These are phyloP conservation scores for Verticillium nonalfalfae DNA, from an alignment of 2,329 filamentous ascomycete species.

Conservation along the genomic window DNA sequence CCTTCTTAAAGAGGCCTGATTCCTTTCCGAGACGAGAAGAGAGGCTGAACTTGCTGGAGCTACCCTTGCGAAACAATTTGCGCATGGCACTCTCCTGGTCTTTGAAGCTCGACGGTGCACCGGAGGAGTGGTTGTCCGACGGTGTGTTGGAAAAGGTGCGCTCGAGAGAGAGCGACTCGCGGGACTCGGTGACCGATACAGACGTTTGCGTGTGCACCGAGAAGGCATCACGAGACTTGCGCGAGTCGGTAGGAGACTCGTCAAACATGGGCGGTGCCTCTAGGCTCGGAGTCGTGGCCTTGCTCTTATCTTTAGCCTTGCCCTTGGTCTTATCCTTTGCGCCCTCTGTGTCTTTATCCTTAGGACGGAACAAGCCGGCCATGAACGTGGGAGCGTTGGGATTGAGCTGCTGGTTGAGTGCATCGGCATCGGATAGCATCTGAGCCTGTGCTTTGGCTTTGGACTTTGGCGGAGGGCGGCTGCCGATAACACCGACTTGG, in stretches of 20 bases:
- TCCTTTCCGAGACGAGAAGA: slow-evolving; percentile 51
- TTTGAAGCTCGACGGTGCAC: slow-evolving; percentile 30
- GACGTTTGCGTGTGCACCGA: slow-evolving; percentile 54
- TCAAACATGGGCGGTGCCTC: slow-evolving; percentile 31
- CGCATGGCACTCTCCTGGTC: slow-evolving; percentile 51
- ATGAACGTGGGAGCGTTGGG: slow-evolving; percentile 87
- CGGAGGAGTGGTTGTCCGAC: slow-evolving; percentile 41
- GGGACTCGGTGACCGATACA: slow-evolving; percentile 47
- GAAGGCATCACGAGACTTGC: slow-evolving; percentile 48
- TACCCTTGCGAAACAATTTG: slow-evolving; percentile 59
- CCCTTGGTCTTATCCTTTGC: slow-evolving; percentile 1
- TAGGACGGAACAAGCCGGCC: slow-evolving; percentile 55
- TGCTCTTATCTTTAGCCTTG: slow-evolving; percentile 29
- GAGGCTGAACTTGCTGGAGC: slow-evolving; percentile 59
- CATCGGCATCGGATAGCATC: slow-evolving; percentile 12
- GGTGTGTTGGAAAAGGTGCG: slow-evolving; percentile 48
- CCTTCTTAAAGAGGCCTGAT: slow-evolving; percentile 51
- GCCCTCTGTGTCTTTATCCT: slow-evolving; percentile 18
- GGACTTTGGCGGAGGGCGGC: slow-evolving; percentile 49
- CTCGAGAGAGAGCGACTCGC: slow-evolving; percentile 52
- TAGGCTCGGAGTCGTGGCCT: slow-evolving; percentile 27
- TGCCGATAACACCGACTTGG: slow-evolving; percentile 71
- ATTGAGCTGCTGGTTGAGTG: slow-evolving; percentile 63
- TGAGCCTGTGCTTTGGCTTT: slow-evolving; percentile 27
- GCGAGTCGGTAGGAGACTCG: slow-evolving; percentile 45